Conservation (phyloP, 441 rosid genomes). For the Erodium trifolium region DNA sequence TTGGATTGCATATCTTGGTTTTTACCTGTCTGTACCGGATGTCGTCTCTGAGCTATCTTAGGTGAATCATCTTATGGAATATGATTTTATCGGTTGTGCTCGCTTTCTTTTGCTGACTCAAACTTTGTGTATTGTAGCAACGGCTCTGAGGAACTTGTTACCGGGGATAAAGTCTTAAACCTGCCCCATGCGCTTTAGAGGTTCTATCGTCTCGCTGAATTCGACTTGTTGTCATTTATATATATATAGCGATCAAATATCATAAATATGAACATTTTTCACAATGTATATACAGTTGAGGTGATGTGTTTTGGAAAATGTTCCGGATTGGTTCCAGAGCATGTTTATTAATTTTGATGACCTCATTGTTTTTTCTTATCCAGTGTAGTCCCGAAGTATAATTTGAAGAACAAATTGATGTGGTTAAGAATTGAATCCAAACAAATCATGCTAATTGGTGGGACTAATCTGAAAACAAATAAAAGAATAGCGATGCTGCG, state of each 20-base stretch:
- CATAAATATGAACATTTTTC: not conserved
- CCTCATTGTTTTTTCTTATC: too few species aligned
- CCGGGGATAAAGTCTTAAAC: not conserved
- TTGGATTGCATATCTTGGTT: slow-evolving; percentile 75
- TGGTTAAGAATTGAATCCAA: too few species aligned
- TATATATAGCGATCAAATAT: not conserved
- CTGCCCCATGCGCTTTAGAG: slow-evolving; percentile 1
- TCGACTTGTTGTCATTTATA: not conserved
- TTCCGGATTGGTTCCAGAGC: not conserved
- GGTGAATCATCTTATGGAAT: slow-evolving; percentile 31
- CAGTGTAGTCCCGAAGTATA: too few species aligned
- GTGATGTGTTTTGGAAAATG: not conserved
- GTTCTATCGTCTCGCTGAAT: not conserved
- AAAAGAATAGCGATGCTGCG: too few species aligned
- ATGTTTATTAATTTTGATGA: too few species aligned
- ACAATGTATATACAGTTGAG: not conserved
- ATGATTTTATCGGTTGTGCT: not conserved
- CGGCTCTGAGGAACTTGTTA: not conserved
- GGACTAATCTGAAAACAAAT: too few species aligned
- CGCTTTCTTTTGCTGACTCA: not conserved
- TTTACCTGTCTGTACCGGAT: slow-evolving; percentile 79
- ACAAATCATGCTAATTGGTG: too few species aligned
- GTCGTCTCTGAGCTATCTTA: slow-evolving; percentile 46
- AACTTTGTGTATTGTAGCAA: not conserved
- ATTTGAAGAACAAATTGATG: too few species aligned